These are phyloP conservation scores for Zygosaccharomyces gambellarensis DNA, from an alignment of 805 yeast genomes.

Conservation along the genomic window DNA sequence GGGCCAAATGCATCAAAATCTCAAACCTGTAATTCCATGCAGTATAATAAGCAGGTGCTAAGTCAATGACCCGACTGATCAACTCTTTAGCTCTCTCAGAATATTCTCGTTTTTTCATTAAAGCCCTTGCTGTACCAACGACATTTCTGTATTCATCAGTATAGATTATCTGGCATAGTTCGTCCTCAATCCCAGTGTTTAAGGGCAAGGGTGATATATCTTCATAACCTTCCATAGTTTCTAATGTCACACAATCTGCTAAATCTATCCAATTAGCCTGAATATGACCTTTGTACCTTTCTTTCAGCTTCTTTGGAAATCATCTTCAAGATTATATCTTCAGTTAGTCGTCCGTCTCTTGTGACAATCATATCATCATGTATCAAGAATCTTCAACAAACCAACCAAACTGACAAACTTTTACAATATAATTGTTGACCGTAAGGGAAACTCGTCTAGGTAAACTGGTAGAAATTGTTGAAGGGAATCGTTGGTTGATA, in stretches of 20 bases:
- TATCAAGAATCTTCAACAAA: neutral
- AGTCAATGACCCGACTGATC: constrained; percentile 56
- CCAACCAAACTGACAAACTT: neutral
- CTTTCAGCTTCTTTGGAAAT: neutral
- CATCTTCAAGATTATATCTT: neutral
- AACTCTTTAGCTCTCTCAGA: constrained; percentile 67
- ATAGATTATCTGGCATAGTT: constrained; percentile 64
- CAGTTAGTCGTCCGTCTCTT: neutral
- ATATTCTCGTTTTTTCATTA: constrained; percentile 55
- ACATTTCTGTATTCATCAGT: constrained; percentile 61
- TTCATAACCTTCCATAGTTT: constrained; percentile 32
- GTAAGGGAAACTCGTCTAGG: neutral
- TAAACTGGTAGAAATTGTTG: neutral
- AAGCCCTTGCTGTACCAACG: constrained; percentile 57
- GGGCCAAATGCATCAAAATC: constrained; percentile 42
- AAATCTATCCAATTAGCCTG: neutral
- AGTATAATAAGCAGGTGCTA: constrained; percentile 87
- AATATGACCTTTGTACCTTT: neutral
- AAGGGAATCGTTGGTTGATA: neutral
- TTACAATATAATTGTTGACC: neutral
- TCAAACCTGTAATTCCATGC: constrained; percentile 73
- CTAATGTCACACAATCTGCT: neutral
- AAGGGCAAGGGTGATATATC: constrained; percentile 44
- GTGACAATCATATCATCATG: neutral
- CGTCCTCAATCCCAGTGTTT: constrained; percentile 37